Conservation (phyloP, 2,329 filamentous ascomycete genomes). For the Neoarthrinium moseri region DNA sequence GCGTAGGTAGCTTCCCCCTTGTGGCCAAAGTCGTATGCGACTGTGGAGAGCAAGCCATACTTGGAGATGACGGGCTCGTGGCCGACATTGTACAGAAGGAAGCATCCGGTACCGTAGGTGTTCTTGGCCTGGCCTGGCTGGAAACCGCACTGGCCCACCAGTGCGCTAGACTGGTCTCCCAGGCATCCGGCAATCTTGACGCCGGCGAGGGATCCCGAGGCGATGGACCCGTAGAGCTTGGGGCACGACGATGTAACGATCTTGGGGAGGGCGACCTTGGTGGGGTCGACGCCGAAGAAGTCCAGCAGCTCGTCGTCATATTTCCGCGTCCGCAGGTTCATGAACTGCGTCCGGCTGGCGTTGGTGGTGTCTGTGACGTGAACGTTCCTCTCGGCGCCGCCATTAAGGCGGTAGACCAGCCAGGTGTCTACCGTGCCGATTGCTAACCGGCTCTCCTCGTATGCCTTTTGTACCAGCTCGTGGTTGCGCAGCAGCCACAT, state of each 20-base stretch:
- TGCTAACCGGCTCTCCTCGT: slow-evolving; percentile 71
- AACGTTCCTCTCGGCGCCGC: slow-evolving; percentile 60
- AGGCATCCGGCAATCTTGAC: slow-evolving; percentile 78
- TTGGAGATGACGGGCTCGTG: slow-evolving; percentile 81
- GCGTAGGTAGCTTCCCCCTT: slow-evolving; percentile 67
- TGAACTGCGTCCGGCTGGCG: slow-evolving; percentile 90
- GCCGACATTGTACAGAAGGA: slow-evolving; percentile 86
- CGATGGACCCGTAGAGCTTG: slow-evolving; percentile 68
- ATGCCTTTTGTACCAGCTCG: slow-evolving; percentile 67
- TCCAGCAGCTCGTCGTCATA: slow-evolving; percentile 76
- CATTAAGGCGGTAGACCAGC: slow-evolving; percentile 83
- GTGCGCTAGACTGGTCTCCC: slow-evolving; percentile 81
- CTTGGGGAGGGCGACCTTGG: slow-evolving; percentile 73
- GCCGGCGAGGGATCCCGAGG: slow-evolving; percentile 65
- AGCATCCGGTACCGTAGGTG: slow-evolving; percentile 88
- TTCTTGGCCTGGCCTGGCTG: slow-evolving; percentile 82
- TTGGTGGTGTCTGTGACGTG: slow-evolving; percentile 87
- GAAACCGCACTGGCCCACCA: slow-evolving; percentile 86
- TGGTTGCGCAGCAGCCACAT: slow-evolving; percentile 78
- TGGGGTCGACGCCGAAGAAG: slow-evolving; percentile 72
- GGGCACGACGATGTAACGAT: slow-evolving; percentile 80
- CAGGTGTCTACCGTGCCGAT: slow-evolving; percentile 90
- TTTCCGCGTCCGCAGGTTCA: slow-evolving; percentile 77
- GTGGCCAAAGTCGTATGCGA: slow-evolving; percentile 78
- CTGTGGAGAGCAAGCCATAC: slow-evolving; percentile 79